Percentiles rank a stretch among this genome's conserved stretches.
Conservation (phyloP, 1,139 yeast genomes). For the Komagataea norvegica region DNA sequence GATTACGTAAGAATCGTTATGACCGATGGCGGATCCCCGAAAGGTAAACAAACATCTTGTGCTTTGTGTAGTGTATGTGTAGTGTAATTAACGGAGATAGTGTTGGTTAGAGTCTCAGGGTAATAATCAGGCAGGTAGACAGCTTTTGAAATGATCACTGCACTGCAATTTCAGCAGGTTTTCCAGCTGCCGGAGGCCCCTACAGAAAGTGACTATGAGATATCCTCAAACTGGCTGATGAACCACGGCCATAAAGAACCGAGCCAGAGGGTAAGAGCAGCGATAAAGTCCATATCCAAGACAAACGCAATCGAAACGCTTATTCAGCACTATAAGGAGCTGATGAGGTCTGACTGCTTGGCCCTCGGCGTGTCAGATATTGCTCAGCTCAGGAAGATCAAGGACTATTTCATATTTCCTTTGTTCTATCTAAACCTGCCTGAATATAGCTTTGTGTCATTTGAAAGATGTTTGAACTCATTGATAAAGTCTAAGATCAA, state of each 20-base stretch:
- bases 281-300: conserved; percentile 17
- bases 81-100: no score
- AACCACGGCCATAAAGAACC: conserved; percentile 23
- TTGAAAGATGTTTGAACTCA: conserved; percentile 20
- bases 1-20: no score
- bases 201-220: conserved; percentile 20
- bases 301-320: conserved; percentile 8
- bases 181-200: conserved; percentile 16
- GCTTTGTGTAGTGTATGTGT: no score
- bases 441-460: conserved; percentile 10
- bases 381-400: conserved; percentile 13
- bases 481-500: conserved; percentile 14
- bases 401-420: conserved; percentile 23
- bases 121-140: neutral
- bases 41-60: conserved; percentile 1
- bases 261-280: conserved; percentile 19
- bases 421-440: conserved; percentile 15
- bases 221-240: conserved; percentile 22
- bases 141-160: conserved; percentile 2
- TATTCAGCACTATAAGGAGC: conserved; percentile 14
- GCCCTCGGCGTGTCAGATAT: conserved; percentile 2
- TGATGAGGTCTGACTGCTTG: conserved; percentile 14
- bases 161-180: conserved; percentile 4
- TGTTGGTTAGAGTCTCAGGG: neutral
- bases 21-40: no score